Evolutionary conservation across 805 yeast genomes (phyloP).

Genomic region (Saccharomyces paradoxus): DNA sequence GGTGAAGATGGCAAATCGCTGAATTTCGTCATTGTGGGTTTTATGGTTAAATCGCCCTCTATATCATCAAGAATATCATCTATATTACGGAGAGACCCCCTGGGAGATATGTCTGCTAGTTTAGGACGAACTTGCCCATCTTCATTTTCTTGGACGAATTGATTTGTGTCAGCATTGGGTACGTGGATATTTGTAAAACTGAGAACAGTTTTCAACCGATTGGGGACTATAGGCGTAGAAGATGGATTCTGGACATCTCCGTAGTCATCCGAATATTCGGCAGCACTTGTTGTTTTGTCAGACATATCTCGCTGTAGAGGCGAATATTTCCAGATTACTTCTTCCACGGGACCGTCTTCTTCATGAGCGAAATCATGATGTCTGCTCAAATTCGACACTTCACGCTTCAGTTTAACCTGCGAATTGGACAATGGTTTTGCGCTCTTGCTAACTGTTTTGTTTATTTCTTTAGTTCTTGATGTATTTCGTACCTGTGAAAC

Average conservation of each 20-base stretch:
- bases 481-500: conserved; percentile 26
- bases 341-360: conserved; percentile 17
- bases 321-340: conserved; percentile 28
- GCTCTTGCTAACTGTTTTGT: background rate
- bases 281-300: conserved; percentile 13
- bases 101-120: background rate
- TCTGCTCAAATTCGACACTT: background rate
- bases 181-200: conserved; percentile 20
- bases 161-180: background rate
- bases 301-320: conserved; percentile 14
- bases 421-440: background rate
- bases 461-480: conserved; percentile 1
- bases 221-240: conserved; percentile 27
- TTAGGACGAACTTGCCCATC: background rate
- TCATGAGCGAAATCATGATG: background rate
- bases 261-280: conserved; percentile 12
- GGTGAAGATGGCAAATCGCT: conserved; percentile 27
- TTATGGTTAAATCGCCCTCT: conserved; percentile 13
- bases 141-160: background rate
- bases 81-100: conserved; percentile 20
- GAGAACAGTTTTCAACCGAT: conserved; percentile 19
- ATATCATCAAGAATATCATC: conserved; percentile 28
- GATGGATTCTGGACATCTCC: conserved; percentile 16
- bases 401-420: background rate
- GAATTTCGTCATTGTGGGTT: conserved; percentile 4